phyloP scores from a whole-genome alignment of 768 basidiomycete species.

The Boletellus ananas region DNA sequence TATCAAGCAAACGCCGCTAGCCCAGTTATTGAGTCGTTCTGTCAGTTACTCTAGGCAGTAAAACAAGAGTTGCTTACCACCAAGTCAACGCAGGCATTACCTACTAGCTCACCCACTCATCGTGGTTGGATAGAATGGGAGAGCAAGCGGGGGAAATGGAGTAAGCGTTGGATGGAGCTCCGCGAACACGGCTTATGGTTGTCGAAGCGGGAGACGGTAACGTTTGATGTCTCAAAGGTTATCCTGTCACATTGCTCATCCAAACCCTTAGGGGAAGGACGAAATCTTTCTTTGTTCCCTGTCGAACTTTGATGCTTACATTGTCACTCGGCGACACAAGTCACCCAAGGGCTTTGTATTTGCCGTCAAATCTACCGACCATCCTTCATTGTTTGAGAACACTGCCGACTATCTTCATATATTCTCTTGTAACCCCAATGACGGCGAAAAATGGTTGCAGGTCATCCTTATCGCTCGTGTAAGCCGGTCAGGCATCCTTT shows the following conservation, averaged over 20 bases:
- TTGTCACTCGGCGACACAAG: conserved; percentile 70
- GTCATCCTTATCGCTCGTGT: conserved; percentile 80
- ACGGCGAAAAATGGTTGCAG: conserved; percentile 77
- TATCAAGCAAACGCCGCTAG: conserved; percentile 69
- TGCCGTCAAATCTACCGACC: conserved; percentile 85
- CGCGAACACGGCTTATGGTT: conserved; percentile 84
- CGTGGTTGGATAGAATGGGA: conserved; percentile 84
- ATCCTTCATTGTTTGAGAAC: conserved; percentile 82
- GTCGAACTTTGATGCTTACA: conserved; percentile 86
- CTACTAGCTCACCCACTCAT: conserved; percentile 39
- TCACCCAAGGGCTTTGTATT: conserved; percentile 85
- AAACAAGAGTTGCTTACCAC: conserved; percentile 45
- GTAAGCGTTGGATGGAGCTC: conserved; percentile 84
- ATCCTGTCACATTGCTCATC: conserved; percentile 5
- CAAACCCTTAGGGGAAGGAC: conserved; percentile 68
- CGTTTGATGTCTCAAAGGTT: conserved; percentile 18
- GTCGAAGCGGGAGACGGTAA: conserved; percentile 84
- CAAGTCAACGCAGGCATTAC: conserved; percentile 43
- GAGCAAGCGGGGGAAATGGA: conserved; percentile 92
- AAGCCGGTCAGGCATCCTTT: conserved; percentile 24
- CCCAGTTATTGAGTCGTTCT: conserved; percentile 52
- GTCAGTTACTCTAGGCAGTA: conserved; percentile 38
- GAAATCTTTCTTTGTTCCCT: conserved; percentile 77
- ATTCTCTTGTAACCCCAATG: conserved; percentile 72
- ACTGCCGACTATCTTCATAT: conserved; percentile 83